Conservation (phyloP, 148 eudicot species). For the Pouteria glomerata region DNA sequence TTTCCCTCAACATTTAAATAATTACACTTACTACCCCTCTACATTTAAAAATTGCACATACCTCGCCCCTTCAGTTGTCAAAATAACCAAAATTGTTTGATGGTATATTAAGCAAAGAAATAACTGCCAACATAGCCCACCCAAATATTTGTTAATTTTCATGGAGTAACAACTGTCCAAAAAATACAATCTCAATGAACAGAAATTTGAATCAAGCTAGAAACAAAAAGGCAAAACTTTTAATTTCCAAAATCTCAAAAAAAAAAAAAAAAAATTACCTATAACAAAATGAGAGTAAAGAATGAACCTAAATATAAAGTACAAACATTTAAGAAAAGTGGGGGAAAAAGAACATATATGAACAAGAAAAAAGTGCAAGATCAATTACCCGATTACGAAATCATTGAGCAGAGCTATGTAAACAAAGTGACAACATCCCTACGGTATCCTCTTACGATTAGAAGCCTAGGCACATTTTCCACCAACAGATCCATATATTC, state of each 20-base stretch:
- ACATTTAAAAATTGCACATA: too few relatives aligned
- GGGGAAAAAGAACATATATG: not conserved
- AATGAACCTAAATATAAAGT: slow-evolving; percentile 10
- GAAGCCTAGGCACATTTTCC: slow-evolving; percentile 91
- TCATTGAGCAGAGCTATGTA: slow-evolving; percentile 39
- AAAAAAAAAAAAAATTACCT: too few relatives aligned
- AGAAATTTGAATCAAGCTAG: not conserved
- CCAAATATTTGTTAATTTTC: not conserved
- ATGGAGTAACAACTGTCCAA: not conserved
- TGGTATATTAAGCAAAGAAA: too few relatives aligned
- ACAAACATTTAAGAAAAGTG: not conserved
- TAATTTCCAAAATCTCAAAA: slow-evolving; percentile 3
- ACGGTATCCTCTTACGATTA: slow-evolving; percentile 85
- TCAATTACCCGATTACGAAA: not conserved
- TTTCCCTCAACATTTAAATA: too few relatives aligned
- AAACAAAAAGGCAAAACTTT: not conserved
- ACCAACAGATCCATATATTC: slow-evolving; percentile 97
- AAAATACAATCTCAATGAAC: not conserved
- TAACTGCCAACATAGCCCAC: not conserved
- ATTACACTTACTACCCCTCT: too few relatives aligned
- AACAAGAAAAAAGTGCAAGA: slow-evolving; percentile 1
- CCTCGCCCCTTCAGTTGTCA: too few relatives aligned
- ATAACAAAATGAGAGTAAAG: not conserved
- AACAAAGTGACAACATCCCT: slow-evolving; percentile 94
- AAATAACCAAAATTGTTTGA: too few relatives aligned